phyloP scores from a whole-genome alignment of 257 asterid genomes.

The Solanum tacnaense region DNA sequence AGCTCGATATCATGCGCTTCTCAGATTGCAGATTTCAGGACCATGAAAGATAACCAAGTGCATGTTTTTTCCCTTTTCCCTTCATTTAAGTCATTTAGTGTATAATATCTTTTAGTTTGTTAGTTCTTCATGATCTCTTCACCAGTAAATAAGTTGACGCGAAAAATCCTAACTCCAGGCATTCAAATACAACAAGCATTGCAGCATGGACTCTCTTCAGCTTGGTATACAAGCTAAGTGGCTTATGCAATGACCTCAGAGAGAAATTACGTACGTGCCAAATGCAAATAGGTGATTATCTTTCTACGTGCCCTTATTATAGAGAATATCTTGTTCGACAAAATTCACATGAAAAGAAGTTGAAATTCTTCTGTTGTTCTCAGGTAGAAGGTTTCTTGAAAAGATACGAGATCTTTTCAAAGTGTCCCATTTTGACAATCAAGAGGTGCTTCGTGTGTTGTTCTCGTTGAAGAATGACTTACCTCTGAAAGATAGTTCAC shows the following conservation, averaged over 20 bases:
- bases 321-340: background rate
- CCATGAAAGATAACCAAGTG: conserved; percentile 57
- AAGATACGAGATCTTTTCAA: conserved; percentile 30
- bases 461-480: conserved; percentile 28
- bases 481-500: conserved; percentile 35
- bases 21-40: conserved; percentile 35
- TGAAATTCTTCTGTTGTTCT: background rate
- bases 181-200: conserved; percentile 21
- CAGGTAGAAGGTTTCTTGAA: conserved; percentile 40
- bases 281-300: conserved; percentile 40
- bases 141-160: background rate
- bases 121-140: background rate
- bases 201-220: conserved; percentile 46
- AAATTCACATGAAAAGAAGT: background rate
- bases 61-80: conserved; percentile 68
- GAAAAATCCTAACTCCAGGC: conserved; percentile 26
- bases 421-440: conserved; percentile 39
- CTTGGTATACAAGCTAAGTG: conserved; percentile 33
- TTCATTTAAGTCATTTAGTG: background rate
- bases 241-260: conserved; percentile 27
- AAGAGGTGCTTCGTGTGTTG: conserved; percentile 35
- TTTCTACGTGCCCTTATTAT: background rate
- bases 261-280: conserved; percentile 26
- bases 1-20: conserved; percentile 46
- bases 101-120: background rate